Conservation (phyloP, 768 basidiomycete genomes). For the Suillus bovinus region DNA sequence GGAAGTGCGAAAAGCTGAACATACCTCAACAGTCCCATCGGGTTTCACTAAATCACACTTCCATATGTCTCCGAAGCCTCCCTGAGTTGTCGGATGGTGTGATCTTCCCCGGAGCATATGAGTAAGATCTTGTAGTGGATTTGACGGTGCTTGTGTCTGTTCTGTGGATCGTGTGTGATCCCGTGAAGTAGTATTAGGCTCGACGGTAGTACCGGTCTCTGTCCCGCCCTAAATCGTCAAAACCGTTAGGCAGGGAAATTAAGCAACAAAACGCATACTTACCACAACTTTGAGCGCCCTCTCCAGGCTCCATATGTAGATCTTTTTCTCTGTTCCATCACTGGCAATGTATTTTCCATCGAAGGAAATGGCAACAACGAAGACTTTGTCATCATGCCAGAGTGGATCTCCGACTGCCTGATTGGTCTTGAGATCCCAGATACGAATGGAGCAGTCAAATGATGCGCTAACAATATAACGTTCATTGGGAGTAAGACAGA, state of each 20-base stretch:
- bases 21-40: neutral
- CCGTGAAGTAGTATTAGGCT: no score
- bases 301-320: no score
- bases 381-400: conserved; percentile 82
- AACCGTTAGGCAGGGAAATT: no score
- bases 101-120: neutral
- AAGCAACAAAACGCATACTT: no score
- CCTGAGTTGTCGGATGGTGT: neutral
- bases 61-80: neutral
- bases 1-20: neutral
- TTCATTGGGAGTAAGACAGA: neutral
- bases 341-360: no score
- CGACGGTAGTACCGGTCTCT: no score
- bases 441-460: neutral
- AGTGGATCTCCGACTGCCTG: conserved; percentile 33
- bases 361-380: conserved; percentile 69
- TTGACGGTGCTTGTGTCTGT: conserved; percentile 44
- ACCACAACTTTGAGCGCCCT: no score
- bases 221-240: no score
- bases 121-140: neutral
- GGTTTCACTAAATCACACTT: neutral
- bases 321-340: no score
- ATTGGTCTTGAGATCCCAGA: neutral
- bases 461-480: neutral
- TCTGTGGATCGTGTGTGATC: conserved; percentile 60